Evolutionary conservation across 345 rosid species (phyloP), one percentile per base, ranked within the genome.

Genomic region (Salix koriyanagi): DNA sequence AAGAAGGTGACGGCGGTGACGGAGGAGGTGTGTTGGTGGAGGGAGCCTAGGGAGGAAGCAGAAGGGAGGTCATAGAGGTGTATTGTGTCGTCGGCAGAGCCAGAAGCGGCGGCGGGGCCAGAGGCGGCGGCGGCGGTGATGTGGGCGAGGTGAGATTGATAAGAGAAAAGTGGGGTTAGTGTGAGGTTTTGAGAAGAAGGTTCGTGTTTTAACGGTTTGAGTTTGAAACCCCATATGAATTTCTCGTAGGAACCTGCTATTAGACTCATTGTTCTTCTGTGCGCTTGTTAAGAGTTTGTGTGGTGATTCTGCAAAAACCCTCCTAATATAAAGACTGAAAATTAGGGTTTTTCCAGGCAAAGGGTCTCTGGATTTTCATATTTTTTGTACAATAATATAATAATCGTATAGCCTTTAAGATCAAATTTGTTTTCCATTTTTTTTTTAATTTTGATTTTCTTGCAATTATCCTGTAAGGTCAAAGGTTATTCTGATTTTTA

Each of bases 211-310:
- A 77, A 44, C 23, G 97, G 92, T 74, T 90, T 91, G 64, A 95
- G 90, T 82, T 85, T 91, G 88, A 87, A 95, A 8, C 97, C 97
- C 97, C 94, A 93, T 7, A 95, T 89, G 86, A 85, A 91, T 77
- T 88, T 88, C 86, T 95, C 99, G 79, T 95, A 93, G 15, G 97
- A 91, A 7, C 99, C 99, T 54, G 99, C 97, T 42, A 95, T 85
- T 32, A 95, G 75, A 67, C 90, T 88, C 97, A 90, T 91, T 73
- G 71, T 67, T 48, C 18, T 48, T 48, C 54, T 48, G 54, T 4
- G 16, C 15, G 7, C 54, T 4, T 48, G 19, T 16, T 48, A 48
- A 16, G 15, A 15, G 7, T 32, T n/a, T n/a, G 1, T 14, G 4
- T 48, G 54, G 54, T 48, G 54, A 0, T 48, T 15, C 37, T 48